Conservation (phyloP, 768 basidiomycete species). For the Collybia mongolica region DNA sequence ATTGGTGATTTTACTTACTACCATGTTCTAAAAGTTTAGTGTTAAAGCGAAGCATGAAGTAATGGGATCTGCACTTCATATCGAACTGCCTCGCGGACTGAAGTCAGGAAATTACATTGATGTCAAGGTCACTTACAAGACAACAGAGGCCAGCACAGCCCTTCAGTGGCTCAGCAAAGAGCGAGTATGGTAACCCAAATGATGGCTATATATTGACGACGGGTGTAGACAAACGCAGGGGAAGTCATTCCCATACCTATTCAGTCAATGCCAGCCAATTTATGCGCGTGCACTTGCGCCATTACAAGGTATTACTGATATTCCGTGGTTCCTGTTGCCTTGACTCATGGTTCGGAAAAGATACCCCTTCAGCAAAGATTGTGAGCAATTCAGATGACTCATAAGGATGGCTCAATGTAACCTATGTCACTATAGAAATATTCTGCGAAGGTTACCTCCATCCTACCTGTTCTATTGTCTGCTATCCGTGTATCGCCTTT, state of each 20-base stretch:
- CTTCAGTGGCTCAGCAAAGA: slow-evolving; percentile 87
- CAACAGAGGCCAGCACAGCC: slow-evolving; percentile 72
- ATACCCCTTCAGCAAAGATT: slow-evolving; percentile 86
- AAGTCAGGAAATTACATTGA: slow-evolving; percentile 45
- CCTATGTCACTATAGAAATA: slow-evolving; percentile 59
- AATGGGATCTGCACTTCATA: slow-evolving; percentile 75
- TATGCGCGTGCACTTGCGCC: slow-evolving; percentile 81
- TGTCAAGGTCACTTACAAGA: slow-evolving; percentile 65
- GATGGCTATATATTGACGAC: not conserved
- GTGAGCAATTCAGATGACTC: slow-evolving; percentile 32
- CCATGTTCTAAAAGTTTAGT: slow-evolving; percentile 40
- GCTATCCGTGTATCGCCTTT: slow-evolving; percentile 80
- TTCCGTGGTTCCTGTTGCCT: not conserved
- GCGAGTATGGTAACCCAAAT: slow-evolving; percentile 32
- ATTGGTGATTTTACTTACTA: not conserved
- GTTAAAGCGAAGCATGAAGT: slow-evolving; percentile 60
- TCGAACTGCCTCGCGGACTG: slow-evolving; percentile 48
- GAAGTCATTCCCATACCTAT: slow-evolving; percentile 81
- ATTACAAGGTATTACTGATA: slow-evolving; percentile 56
- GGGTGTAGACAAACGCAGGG: slow-evolving; percentile 76
- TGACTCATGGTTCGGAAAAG: slow-evolving; percentile 31
- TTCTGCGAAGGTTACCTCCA: slow-evolving; percentile 69
- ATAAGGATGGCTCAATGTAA: not conserved
- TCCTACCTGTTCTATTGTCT: slow-evolving; percentile 86
- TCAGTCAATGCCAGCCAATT: slow-evolving; percentile 93